Evolutionary conservation across 2,329 filamentous ascomycete genomes (phyloP), one percentile per base, ranked within the genome.

Genomic region (Nannizziopsis arthrosporioides): DNA sequence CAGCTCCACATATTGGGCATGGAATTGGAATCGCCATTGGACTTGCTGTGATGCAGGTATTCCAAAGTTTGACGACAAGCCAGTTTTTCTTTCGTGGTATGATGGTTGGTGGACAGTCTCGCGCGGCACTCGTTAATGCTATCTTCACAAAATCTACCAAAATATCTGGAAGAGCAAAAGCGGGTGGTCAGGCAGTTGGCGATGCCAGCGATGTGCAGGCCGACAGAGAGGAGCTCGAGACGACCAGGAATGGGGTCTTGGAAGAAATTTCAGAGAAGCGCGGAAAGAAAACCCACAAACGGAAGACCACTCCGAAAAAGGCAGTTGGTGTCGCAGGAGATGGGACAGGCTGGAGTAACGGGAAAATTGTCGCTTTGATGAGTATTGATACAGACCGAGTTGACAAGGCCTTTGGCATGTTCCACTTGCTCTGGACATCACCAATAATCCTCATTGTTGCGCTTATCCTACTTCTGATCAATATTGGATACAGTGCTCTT

Each of bases 131-230:
- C 38, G 94, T 95, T 56, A 79, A 84, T 17, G 69, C 88, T 50
- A 87, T 96, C 50, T 96, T 94, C 59, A 85, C 92, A 62, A 96
- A 96, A 65, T 81, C 87, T 2, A 87, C 95, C 82, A 81, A 81
- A 44, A 76, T 96, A 12, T 95, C 89, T 0, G 86, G 83, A 9
- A 77, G 89, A 44, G 92, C 92, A 17, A 92, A 82, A 64, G 88
- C 90, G 9, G 90, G 89, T 37, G 87, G 85, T 9, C 71, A 72
- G 56, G 36, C 71, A 3, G 54, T 63, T 36, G 70, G 70, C 15
- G 68, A 73, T 9, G 61, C 65, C 11, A 73, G 73, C 31, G 70
- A 70, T 27, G 71, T 76, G 47, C 71, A 72, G 44, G 63, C 73
- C 59, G 63, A 73, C 56, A 64, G 69, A 62, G 59, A 62, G 59